Base-by-base conservation (phyloP, 2,329 filamentous ascomycete genomes). In the Raffaelea albimanens region DNA sequence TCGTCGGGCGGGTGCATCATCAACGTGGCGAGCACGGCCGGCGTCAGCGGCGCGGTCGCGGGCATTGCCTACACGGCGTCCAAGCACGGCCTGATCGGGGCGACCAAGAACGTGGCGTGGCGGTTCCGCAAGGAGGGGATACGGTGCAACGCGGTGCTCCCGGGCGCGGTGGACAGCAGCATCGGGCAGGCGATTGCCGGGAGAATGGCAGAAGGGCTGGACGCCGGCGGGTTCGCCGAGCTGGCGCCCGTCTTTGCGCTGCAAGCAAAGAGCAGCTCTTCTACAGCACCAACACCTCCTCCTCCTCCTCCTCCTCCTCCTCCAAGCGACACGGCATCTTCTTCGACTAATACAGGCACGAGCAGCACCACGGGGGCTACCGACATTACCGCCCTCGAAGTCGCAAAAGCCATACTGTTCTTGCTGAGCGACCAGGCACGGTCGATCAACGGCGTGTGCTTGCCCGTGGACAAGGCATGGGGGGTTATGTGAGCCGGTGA, bases 41-140 rank as follows among this genome's bases (percentile, higher is more conserved):
- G 71, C 1, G 47, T 68, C 10, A 61, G 58, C 20, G 70, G 68
- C 3, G 63, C 63, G 3, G 61, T 58, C 3, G 61, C 59, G 13
- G 58, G 59, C 47, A 59, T 61, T 11, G 63, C 63, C 4, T 63
- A 63, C 36, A 57, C 57, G 7, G 60, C 61, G 1, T 61, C 58
- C n/a, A 63, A 63, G 50, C 8, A 10, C 16, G 3, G 18, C 11
- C 38, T 65, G 62, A 58, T 70, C 11, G 69, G 69, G 8, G 66
- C 67, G 10, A 72, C 69, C 2, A 71, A 69, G 52, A 70, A 70
- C 47, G 66, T 70, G 1, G 69, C 69, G 16, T 72, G 66, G 63
- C 58, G 67, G 5, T 71, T 70, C 50, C 62, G 62, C 20, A 61
- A 67, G 34, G 64, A 71, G 25, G 63, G 64, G 8, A 70, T 73